Base-by-base conservation (phyloP, 164 flowering plant species). In the Tetrastigma voinierianum region DNA sequence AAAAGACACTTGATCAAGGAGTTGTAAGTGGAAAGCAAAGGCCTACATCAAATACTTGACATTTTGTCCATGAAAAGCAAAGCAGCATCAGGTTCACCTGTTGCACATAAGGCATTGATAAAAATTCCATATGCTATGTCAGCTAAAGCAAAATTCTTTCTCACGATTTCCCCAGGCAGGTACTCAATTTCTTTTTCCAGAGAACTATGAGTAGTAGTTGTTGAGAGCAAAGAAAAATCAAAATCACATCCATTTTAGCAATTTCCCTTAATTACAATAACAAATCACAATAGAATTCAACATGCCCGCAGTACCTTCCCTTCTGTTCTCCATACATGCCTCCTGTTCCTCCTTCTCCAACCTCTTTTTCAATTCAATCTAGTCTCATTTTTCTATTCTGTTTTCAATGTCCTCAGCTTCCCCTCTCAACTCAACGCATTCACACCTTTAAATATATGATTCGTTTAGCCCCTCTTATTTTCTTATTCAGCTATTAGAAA, bases 1-100 rank as follows among this genome's bases (percentile, higher is more conserved):
- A 67, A 77, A 70, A 82, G 82, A 67, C 83, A 74, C 83, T 72
- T 74, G 46, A 89, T 75, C 77, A 89, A n/a, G n/a, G n/a, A 82
- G 74, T 89, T 89, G 67, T 77, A 87, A 25, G 88, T 68, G 51
- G n/a, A n/a, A n/a, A n/a, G 49, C 18, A 61, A 65, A 61, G n/a
- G 90, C 90, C 65, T 45, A 56, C 64, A 73, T 18, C 86, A 83
- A 71, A n/a, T n/a, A n/a, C n/a, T n/a, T 76, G 62, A 62, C 53
- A 67, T 81, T 80, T 51, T 75, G 66, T 73, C n/a, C n/a, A 87
- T n/a, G 69, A 72, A 72, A 21, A 10, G 40, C 25, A 77, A 23
- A 58, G 92, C 86, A 68, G n/a, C 57, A 52, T 77, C 74, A 1
- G 45, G n/a, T n/a, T 78, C 75, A 40, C 88, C 81, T 21, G 15